Evolutionary conservation across 495 filamentous ascomycete genomes (phyloP).

Genomic region (Pseudevernia furfuracea): DNA sequence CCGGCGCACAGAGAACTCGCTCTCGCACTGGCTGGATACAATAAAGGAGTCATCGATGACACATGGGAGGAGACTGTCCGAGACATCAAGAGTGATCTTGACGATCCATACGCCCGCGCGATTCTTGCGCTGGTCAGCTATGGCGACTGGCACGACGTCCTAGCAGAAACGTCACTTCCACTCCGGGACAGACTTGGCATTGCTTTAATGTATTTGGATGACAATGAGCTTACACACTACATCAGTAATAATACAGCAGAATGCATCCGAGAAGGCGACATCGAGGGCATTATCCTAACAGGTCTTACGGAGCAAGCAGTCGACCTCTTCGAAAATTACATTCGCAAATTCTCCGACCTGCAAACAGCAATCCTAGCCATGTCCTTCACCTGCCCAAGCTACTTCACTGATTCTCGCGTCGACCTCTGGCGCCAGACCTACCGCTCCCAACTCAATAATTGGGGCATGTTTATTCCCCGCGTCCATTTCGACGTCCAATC

Average conservation of each 20-base stretch:
- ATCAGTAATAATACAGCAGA: slow-evolving; percentile 53
- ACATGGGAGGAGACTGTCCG: slow-evolving; percentile 47
- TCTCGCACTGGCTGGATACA: slow-evolving; percentile 47
- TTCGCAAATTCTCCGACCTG: slow-evolving; percentile 76
- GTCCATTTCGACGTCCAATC: slow-evolving; percentile 52
- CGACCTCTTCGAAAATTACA: slow-evolving; percentile 79
- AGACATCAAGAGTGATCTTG: slow-evolving; percentile 57
- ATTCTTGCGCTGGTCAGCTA: slow-evolving; percentile 85
- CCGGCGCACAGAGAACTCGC: slow-evolving; percentile 46
- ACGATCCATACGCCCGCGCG: slow-evolving; percentile 81
- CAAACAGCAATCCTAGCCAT: slow-evolving; percentile 85
- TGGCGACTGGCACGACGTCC: slow-evolving; percentile 77
- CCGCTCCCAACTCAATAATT: slow-evolving; percentile 68
- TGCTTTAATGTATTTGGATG: slow-evolving; percentile 74
- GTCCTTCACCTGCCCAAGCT: slow-evolving; percentile 70
- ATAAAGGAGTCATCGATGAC: slow-evolving; percentile 46
- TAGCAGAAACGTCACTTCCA: slow-evolving; percentile 73
- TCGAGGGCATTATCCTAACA: slow-evolving; percentile 82
- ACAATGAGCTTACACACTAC: slow-evolving; percentile 68
- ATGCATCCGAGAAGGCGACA: slow-evolving; percentile 66
- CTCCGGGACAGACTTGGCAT: slow-evolving; percentile 79
- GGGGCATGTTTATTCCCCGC: slow-evolving; percentile 57
- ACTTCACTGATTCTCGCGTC: slow-evolving; percentile 70
- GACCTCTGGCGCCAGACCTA: slow-evolving; percentile 76
- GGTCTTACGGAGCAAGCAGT: slow-evolving; percentile 72